Evolutionary conservation across 352 stramenopile species (phyloP), one percentile per base, ranked within the genome.

Genomic region (Globisporangium ultimum): DNA sequence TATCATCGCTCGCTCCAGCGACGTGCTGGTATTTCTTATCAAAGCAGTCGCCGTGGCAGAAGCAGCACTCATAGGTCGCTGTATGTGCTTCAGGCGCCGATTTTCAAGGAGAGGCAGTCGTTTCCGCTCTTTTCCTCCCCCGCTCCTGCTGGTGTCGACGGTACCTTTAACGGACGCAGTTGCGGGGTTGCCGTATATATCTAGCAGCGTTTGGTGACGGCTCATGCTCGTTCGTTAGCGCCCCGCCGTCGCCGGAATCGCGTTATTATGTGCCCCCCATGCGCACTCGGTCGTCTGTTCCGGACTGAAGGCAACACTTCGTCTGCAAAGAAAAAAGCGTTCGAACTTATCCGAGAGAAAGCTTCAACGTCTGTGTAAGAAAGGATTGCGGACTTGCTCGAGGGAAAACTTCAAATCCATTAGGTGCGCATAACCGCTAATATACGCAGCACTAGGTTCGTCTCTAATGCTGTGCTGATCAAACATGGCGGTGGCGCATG

Each of bases 171-270:
- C 3, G 2, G 38, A 43, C 38, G 21, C 52, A 3, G 52, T 42
- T 20, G 48, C 38, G 0, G 11, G 42, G 51, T 32, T 47, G 42
- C 71, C 68, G 57, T 80, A 80, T 53, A 80, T 80, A 41, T 48
- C 55, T 42, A 71, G 49, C 48, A 80, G 58, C 28, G 67, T 80
- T 49, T 73, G 58, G 36, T 74, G 55, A 6, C 68, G 58, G 6
- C 65, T 68, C 42, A 59, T 58, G 24, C 24, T 32, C 24, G 24
- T 6, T 32, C 24, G 24, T 32, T 5, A 32, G 24, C 24, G 5
- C 24, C 24, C 24, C 24, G 24, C 24, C 24, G 24, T 32, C 24
- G 24, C 24, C 24, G 14, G 11, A 43, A 43, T 43, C 8, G 38
- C 38, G 24, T 32, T n/a, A n/a, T n/a, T n/a, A n/a, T 32, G 24